These are phyloP conservation scores for Dendrocalamus sinicus DNA, from an alignment of 176 grass and related monocot genomes.

Conservation along the genomic window DNA sequence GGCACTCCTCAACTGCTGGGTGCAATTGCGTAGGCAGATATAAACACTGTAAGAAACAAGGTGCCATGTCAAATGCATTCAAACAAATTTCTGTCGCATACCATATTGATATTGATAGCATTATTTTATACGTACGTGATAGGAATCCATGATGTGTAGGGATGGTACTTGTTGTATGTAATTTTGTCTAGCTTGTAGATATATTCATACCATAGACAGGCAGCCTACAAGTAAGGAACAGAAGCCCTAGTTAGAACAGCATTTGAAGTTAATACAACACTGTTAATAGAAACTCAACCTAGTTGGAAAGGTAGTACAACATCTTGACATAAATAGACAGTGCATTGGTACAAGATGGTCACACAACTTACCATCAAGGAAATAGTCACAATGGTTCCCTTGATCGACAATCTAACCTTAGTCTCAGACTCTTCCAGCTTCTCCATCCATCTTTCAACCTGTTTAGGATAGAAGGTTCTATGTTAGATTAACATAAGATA, in stretches of 20 bases:
- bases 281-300: conserved; percentile 6
- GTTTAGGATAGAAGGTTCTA: conserved; percentile 20
- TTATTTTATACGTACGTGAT: conserved; percentile 73
- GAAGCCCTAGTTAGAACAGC: conserved; percentile 21
- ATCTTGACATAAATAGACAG: not conserved
- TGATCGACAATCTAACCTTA: conserved; percentile 81
- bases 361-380: conserved; percentile 72
- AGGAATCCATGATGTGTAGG: conserved; percentile 99
- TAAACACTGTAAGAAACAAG: conserved; percentile 71
- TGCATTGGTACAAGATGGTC: not conserved
- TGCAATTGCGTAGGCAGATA: conserved; percentile 88
- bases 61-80: conserved; percentile 34
- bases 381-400: conserved; percentile 70
- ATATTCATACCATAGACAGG: conserved; percentile 92
- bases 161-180: conserved; percentile 98
- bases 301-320: not conserved
- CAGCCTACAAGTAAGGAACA: conserved; percentile 60
- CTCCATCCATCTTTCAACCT: conserved; percentile 98
- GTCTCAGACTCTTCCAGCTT: conserved; percentile 93
- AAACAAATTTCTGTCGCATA: not conserved
- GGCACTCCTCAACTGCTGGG: conserved; percentile 76
- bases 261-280: conserved; percentile 10
- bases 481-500: not conserved
- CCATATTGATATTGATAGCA: conserved; percentile 10
- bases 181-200: conserved; percentile 97